phyloP scores from a whole-genome alignment of 805 yeast species.

The Yarrowia alimentaria region DNA sequence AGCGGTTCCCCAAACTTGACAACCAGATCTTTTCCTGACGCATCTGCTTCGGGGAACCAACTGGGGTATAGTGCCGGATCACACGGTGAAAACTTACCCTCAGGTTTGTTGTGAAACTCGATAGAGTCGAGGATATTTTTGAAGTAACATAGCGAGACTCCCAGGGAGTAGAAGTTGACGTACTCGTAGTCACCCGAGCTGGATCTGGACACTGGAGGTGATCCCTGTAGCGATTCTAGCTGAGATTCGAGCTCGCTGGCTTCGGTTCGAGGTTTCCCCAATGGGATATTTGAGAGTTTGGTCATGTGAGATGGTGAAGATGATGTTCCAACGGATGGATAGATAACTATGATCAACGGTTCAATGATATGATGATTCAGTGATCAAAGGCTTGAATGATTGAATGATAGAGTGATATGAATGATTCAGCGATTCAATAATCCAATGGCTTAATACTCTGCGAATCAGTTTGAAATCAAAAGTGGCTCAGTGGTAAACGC shows the following conservation, averaged over 20 bases:
- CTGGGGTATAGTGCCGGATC: slow-evolving; percentile 24
- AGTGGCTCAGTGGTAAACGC: too few relatives aligned
- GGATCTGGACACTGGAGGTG: neutral
- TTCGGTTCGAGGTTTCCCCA: too few relatives aligned
- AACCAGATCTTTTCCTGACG: slow-evolving; percentile 40
- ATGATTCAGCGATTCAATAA: too few relatives aligned
- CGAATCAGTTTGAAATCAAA: too few relatives aligned
- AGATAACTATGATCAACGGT: too few relatives aligned
- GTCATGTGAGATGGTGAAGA: too few relatives aligned
- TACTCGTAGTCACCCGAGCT: slow-evolving; percentile 9
- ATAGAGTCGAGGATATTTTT: slow-evolving; percentile 38
- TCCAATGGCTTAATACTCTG: too few relatives aligned
- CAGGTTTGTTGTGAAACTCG: slow-evolving; percentile 40
- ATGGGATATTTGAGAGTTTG: too few relatives aligned
- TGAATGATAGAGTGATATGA: too few relatives aligned
- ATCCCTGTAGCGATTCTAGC: slow-evolving; percentile 1
- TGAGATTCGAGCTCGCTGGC: neutral
- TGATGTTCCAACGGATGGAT: too few relatives aligned
- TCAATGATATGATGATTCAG: too few relatives aligned
- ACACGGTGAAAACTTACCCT: slow-evolving; percentile 30
- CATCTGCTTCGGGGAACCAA: slow-evolving; percentile 32
- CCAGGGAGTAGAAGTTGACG: slow-evolving; percentile 30
- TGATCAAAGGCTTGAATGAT: too few relatives aligned
- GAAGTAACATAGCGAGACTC: slow-evolving; percentile 31
- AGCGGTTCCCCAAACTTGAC: slow-evolving; percentile 43